Percentiles rank a stretch among this genome's conserved stretches.
Evolutionary conservation across 2,329 filamentous ascomycete species (phyloP).

Genomic region (Seiridium unicorne): DNA sequence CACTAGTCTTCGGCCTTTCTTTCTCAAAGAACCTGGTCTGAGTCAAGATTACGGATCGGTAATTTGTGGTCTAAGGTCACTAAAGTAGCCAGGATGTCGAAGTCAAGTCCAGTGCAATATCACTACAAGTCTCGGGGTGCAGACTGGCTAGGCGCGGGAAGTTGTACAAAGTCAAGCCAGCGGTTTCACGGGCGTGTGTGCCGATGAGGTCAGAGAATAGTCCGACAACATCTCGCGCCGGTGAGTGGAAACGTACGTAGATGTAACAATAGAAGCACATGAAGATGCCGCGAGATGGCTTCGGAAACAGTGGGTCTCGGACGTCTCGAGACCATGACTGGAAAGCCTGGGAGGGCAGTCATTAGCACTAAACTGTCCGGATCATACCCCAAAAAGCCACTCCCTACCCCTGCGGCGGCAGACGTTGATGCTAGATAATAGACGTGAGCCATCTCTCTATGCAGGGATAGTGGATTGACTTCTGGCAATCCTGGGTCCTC

Average conservation of each 20-base stretch:
- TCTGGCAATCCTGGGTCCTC: background rate
- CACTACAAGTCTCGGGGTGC: background rate
- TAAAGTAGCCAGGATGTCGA: background rate
- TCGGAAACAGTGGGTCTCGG: background rate
- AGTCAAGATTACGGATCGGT: background rate
- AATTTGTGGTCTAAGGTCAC: background rate
- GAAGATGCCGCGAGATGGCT: background rate
- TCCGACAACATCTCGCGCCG: background rate
- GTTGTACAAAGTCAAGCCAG: background rate
- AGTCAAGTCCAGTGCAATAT: background rate
- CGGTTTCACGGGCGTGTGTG: background rate
- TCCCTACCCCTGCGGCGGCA: background rate
- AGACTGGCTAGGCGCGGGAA: background rate
- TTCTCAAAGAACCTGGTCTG: background rate
- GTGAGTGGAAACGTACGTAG: background rate
- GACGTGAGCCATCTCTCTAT: background rate
- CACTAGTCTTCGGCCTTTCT: background rate
- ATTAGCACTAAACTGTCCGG: background rate
- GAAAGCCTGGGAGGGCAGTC: background rate
- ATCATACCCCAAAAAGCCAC: background rate
- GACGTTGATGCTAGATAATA: background rate
- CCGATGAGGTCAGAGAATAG: background rate
- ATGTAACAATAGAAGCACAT: background rate
- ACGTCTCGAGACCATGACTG: background rate
- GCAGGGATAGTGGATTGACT: slow-evolving; percentile 2